Percentiles rank a stretch among this genome's conserved stretches.
These are phyloP conservation scores for Magnaporthiopsis rhizophila DNA, from an alignment of 2,329 filamentous ascomycete species.

Conservation along the genomic window DNA sequence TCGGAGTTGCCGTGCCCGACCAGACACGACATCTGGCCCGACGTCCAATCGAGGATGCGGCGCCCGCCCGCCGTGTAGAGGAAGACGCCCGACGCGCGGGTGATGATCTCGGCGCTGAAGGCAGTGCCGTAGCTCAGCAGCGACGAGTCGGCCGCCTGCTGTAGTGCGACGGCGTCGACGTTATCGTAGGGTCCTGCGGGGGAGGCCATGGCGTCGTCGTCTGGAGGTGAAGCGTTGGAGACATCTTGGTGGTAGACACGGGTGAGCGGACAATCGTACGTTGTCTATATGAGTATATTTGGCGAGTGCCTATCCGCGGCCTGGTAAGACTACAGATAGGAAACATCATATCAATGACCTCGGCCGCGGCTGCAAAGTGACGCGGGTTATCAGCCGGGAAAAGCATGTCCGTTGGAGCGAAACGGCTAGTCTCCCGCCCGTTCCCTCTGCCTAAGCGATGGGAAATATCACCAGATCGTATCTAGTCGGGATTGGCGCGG, in stretches of 20 bases:
- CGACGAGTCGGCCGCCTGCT: constrained; percentile 2
- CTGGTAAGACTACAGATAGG: no score
- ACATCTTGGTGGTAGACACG: background rate
- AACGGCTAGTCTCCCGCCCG: background rate
- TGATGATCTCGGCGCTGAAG: constrained; percentile 25
- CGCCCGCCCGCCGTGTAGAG: constrained; percentile 35
- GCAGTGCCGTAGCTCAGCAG: constrained; percentile 2
- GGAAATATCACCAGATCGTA: background rate
- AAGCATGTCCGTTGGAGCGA: background rate
- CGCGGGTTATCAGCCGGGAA: background rate
- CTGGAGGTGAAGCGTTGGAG: background rate
- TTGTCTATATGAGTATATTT: background rate
- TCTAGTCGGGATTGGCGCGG: background rate
- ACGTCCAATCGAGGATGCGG: constrained; percentile 49
- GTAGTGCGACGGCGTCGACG: constrained; percentile 1
- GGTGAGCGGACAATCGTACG: background rate
- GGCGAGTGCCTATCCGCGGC: no score
- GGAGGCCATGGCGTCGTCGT: background rate
- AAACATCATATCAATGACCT: background rate
- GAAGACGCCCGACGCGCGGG: constrained; percentile 33
- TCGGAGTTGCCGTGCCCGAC: constrained; percentile 51
- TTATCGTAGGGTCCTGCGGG: background rate
- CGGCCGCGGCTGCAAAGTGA: background rate
- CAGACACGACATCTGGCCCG: constrained; percentile 51
- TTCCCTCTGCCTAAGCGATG: background rate